Evolutionary conservation across 1,139 yeast species (phyloP), one percentile per base, ranked within the genome.

Genomic region (Yamadazyma sp.): DNA sequence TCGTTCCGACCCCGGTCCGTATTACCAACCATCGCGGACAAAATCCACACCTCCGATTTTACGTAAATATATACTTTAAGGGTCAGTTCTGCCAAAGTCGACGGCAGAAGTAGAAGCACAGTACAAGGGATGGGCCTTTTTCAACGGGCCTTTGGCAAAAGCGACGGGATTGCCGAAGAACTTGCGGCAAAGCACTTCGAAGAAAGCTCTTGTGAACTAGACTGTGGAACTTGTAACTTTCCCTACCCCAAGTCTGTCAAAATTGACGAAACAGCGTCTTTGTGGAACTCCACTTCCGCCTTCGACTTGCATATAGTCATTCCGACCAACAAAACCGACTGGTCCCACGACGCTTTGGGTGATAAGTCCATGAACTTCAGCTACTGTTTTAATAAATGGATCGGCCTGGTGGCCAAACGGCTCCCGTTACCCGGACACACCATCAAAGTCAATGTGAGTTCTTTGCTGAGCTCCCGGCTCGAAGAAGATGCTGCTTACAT

Each of bases 241-340:
- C 66, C 66, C 39, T 87, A 66, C 53, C 92, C 94, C 2, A 50
- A 65, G 14, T 72, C 82, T 6, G 61, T 87, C 44, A 73, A 73
- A 44, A 82, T 80, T 7, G 76, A 64, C 7, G 53, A 51, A 27
- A 65, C 22, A 13, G 61, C 53, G 6, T 73, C 80, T 6, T 67
- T 92, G 26, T 88, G 86, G 78, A 80, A 85, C 40, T 70, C 89
- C 3, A 80, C 95, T 1, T 74, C 74, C 47, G 80, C 85, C 2
- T 80, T 79, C 41, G 83, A 80, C 6, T 54, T 84, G 16, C 97
- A 90, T 50, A 65, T 88, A 23, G 61, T 89, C 14, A 81, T 90
- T 0, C 82, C 96, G 2, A 88, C 97, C 0, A 95, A 94, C 11
- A 80, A 82, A 50, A 58, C 77, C 1, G 96, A 92, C 61, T 92